phyloP scores from a whole-genome alignment of 1,284 basidiomycete species.

The Cutaneotrichosporon cutaneum region DNA sequence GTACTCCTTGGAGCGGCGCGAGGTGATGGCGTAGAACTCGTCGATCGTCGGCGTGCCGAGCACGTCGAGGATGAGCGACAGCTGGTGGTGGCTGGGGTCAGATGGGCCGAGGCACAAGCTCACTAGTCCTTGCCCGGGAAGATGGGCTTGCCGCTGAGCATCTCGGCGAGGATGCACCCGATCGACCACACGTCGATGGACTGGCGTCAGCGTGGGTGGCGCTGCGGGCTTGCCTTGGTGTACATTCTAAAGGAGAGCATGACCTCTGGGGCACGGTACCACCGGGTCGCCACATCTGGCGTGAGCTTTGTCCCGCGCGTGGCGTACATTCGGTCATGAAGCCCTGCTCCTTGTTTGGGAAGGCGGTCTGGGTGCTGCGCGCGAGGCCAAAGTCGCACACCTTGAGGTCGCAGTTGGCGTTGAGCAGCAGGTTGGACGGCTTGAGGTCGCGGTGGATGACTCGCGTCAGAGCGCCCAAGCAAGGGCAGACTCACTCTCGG shows the following conservation, averaged over 20 bases:
- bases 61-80: constrained; percentile 84
- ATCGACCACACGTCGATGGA: constrained; percentile 94
- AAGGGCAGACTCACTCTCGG: constrained; percentile 59
- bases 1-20: constrained; percentile 80
- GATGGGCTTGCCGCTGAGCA: constrained; percentile 88
- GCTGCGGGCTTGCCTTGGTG: constrained; percentile 65
- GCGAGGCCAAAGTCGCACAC: constrained; percentile 93
- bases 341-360: constrained; percentile 71
- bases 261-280: constrained; percentile 75
- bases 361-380: constrained; percentile 77
- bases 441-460: constrained; percentile 95
- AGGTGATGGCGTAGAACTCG: constrained; percentile 87
- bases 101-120: constrained; percentile 21
- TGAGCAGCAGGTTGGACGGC: constrained; percentile 90
- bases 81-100: constrained; percentile 72
- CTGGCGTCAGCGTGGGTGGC: constrained; percentile 47
- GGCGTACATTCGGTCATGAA: constrained; percentile 70
- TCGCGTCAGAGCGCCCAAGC: constrained; percentile 14
- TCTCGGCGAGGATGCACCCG: constrained; percentile 94
- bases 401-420: constrained; percentile 94
- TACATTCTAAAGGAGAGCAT: constrained; percentile 97
- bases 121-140: constrained; percentile 92
- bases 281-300: constrained; percentile 27
- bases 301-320: neutral
- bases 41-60: constrained; percentile 89